phyloP scores from a whole-genome alignment of 2,329 filamentous ascomycete genomes.

The Lojkania enalia region DNA sequence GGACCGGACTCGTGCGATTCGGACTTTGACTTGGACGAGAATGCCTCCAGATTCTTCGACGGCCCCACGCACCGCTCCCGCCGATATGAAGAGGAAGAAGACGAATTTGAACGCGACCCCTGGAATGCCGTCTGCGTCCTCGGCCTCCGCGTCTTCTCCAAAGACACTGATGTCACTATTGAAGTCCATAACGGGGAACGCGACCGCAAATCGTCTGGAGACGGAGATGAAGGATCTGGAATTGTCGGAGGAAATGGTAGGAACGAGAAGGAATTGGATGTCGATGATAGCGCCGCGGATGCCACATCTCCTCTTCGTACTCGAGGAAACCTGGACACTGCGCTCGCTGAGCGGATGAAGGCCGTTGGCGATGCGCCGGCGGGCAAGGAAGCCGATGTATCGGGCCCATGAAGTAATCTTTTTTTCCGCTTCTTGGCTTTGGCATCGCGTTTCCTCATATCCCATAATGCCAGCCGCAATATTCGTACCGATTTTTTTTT shows the following conservation, averaged over 20 bases:
- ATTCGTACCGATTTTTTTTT: no score
- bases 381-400: constrained; percentile 29
- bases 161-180: constrained; percentile 55
- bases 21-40: constrained; percentile 28
- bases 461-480: no score
- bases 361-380: constrained; percentile 36
- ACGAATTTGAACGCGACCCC: constrained; percentile 54
- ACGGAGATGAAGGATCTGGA: constrained; percentile 30
- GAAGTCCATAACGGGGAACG: constrained; percentile 52
- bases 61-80: constrained; percentile 25
- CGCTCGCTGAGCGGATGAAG: constrained; percentile 25
- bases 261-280: constrained; percentile 43
- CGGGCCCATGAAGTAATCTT: no score
- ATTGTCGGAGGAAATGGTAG: constrained; percentile 23
- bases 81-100: constrained; percentile 39
- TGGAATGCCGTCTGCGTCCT: constrained; percentile 67
- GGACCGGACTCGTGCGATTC: constrained; percentile 36
- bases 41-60: constrained; percentile 24
- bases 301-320: constrained; percentile 43
- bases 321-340: constrained; percentile 33
- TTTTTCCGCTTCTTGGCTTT: no score
- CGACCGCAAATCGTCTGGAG: constrained; percentile 23
- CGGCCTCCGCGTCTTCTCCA: constrained; percentile 61
- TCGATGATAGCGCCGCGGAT: constrained; percentile 47
- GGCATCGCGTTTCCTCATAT: no score